phyloP scores from a whole-genome alignment of 495 filamentous ascomycete species.

The Hyaloscypha finlandica region DNA sequence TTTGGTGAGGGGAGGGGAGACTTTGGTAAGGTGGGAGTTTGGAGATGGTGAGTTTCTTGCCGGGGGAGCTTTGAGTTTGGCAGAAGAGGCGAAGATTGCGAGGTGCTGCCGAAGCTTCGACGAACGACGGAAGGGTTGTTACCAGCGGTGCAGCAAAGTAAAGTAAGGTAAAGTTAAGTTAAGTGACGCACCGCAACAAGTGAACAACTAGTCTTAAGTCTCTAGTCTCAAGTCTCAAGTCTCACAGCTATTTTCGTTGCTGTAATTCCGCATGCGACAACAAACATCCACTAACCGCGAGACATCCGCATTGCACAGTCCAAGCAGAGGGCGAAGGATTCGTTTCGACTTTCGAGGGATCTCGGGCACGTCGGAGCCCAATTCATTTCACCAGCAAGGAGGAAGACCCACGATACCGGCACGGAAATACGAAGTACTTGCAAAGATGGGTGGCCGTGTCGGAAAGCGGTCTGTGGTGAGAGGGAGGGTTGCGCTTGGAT shows the following conservation, averaged over 20 bases:
- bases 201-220: neutral
- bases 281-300: conserved; percentile 8
- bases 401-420: neutral
- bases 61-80: neutral
- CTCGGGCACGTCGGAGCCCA: neutral
- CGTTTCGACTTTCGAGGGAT: neutral
- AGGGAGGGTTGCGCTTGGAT: neutral
- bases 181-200: too few species aligned
- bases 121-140: too few species aligned
- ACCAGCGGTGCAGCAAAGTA: too few species aligned
- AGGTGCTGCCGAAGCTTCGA: neutral
- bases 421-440: neutral
- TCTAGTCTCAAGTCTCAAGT: neutral
- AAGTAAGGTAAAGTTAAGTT: neutral
- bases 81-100: neutral
- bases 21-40: neutral
- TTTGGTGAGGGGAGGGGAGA: neutral
- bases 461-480: conserved; percentile 8
- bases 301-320: neutral
- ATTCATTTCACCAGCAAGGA: conserved; percentile 1
- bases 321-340: conserved; percentile 4
- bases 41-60: neutral
- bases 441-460: conserved; percentile 1
- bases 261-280: conserved; percentile 1
- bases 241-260: neutral